A percentile compares a stretch with the other conserved stretches of the same genome.
These are phyloP conservation scores for Tephrocybe sp. DNA, from an alignment of 768 basidiomycete species.

Conservation along the genomic window DNA sequence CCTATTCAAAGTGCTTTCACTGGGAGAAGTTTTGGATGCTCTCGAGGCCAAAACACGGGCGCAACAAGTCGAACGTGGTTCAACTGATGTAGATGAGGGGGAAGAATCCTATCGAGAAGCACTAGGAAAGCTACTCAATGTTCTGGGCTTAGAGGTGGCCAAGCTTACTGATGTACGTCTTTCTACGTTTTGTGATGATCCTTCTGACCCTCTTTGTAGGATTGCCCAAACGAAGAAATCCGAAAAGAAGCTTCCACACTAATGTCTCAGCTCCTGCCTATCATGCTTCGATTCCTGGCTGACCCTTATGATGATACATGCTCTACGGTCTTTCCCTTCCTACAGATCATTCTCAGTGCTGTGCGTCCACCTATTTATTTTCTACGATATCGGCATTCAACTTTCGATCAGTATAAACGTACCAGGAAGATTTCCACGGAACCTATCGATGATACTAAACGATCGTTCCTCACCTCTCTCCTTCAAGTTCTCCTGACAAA, in stretches of 20 bases:
- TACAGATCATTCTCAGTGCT: slow-evolving; percentile 68
- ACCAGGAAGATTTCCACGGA: slow-evolving; percentile 56
- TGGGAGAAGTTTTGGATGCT: slow-evolving; percentile 78
- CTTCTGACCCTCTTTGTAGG: slow-evolving; percentile 37
- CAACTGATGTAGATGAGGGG: slow-evolving; percentile 77
- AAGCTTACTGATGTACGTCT: slow-evolving; percentile 76
- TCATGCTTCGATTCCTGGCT: slow-evolving; percentile 84
- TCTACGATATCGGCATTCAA: not conserved
- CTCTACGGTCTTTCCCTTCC: slow-evolving; percentile 77
- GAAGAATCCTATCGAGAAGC: slow-evolving; percentile 89
- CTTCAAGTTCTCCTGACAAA: slow-evolving; percentile 80
- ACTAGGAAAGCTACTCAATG: slow-evolving; percentile 79
- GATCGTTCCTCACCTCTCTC: slow-evolving; percentile 74
- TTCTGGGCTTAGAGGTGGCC: slow-evolving; percentile 75
- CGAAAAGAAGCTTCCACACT: slow-evolving; percentile 61
- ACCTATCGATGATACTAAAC: slow-evolving; percentile 62
- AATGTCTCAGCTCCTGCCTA: slow-evolving; percentile 68
- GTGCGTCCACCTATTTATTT: slow-evolving; percentile 47
- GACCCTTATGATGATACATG: slow-evolving; percentile 90
- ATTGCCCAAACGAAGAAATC: slow-evolving; percentile 55
- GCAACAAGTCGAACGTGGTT: slow-evolving; percentile 64
- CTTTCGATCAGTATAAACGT: slow-evolving; percentile 70
- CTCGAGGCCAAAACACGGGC: slow-evolving; percentile 74
- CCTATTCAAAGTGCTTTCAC: slow-evolving; percentile 83
- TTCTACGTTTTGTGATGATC: slow-evolving; percentile 3